Conservation (phyloP, 805 yeast species). For the Starmerella tilneyi region DNA sequence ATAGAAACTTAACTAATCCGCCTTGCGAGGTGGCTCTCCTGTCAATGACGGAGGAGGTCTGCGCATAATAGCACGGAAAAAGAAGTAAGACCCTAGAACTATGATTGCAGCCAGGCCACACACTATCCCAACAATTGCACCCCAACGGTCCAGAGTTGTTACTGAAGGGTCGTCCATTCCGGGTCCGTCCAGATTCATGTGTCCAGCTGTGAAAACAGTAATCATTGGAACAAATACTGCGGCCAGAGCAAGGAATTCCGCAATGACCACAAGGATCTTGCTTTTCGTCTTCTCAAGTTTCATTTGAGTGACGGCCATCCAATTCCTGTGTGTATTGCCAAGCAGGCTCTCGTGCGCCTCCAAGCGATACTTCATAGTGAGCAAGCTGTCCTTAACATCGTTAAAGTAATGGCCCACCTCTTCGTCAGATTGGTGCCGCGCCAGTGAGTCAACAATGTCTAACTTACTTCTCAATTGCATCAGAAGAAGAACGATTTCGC, state of each 20-base stretch:
- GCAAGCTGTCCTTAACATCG: background rate
- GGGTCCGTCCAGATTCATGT: conserved; percentile 9
- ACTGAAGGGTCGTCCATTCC: conserved; percentile 2
- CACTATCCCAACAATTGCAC: background rate
- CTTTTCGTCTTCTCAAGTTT: conserved; percentile 9
- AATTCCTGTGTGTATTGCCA: conserved; percentile 10
- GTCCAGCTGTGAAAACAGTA: conserved; percentile 9
- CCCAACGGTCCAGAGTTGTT: conserved; percentile 7
- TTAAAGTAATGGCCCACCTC: background rate
- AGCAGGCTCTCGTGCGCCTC: conserved; percentile 9
- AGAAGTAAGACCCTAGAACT: background rate
- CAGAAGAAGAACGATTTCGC: background rate
- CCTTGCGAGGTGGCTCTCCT: too few relatives aligned
- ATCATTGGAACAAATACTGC: conserved; percentile 10
- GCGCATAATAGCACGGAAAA: conserved; percentile 1
- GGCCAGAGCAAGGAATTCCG: conserved; percentile 5
- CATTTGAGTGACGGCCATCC: conserved; percentile 16
- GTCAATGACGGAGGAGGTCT: conserved; percentile 2
- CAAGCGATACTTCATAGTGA: conserved; percentile 4
- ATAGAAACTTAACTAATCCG: too few relatives aligned
- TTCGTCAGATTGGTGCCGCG: background rate
- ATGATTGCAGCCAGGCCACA: background rate
- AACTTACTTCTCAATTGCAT: background rate
- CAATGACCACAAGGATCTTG: conserved; percentile 5
- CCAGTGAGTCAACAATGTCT: conserved; percentile 2